Base-by-base conservation (phyloP, 768 basidiomycete genomes). In the Rhodosporidiobolus sp. region DNA sequence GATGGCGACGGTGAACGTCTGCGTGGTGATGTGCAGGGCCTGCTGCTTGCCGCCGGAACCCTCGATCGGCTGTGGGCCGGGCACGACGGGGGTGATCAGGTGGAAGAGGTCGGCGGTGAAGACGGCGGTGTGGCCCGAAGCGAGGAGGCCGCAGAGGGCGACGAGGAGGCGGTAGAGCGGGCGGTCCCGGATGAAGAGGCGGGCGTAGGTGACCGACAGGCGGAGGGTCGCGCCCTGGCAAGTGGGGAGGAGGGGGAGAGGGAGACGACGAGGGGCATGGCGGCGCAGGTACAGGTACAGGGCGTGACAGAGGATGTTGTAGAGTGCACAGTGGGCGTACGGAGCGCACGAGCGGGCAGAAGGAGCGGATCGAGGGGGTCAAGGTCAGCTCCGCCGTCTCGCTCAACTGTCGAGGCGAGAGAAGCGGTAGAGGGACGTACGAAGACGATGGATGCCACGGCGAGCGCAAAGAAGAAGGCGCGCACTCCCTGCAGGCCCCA, bases 181-280 rank as follows among this genome's bases (percentile, higher is more conserved):
- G 20, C 43, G 43, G 54, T 65, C 54, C 43, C 54, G 43, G 6
- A 11, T 28, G 53, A 24, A 56, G 4, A 26, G 10, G 30, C 63
- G 38, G 43, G 43, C 45, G 45, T 65, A 65, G 45, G 53, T 30
- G 28, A 65, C 54, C 30, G 28, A 5, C 6, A 65, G 43, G 2
- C 63, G 63, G 9, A 65, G 30, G 24, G 54, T 38, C 28, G 34
- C 26, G 28, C 63, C 63, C 63, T 65, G n/a, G 9, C 3, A 24
- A 11, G 19, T 56, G 38, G 19, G 5, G n/a, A 20, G 58, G 35
- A 45, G 58, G 24, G 43, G 1, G 17, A 22, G 2, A 26, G n/a
- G 43, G 26, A 28, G 45, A n/a, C 38, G 12, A 34, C 28, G 38
- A 43, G n/a, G n/a, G n/a, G n/a, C 38, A 43, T 43, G 38, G 38